phyloP scores from a whole-genome alignment of 2,329 filamentous ascomycete species.

The Colletotrichum falcatum region DNA sequence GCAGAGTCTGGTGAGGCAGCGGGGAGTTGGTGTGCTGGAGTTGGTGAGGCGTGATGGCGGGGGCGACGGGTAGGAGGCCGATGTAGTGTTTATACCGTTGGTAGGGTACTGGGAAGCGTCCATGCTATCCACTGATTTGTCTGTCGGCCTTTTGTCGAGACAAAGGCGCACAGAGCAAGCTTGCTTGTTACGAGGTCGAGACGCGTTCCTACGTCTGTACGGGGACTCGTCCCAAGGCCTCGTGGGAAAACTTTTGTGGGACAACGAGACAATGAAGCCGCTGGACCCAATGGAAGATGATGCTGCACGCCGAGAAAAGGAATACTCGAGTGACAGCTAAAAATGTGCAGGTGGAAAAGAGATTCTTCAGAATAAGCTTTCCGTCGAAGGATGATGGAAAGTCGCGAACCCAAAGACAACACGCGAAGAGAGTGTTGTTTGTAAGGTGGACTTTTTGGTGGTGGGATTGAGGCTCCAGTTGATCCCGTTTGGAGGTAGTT shows the following conservation, averaged over 20 bases:
- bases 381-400: conserved; percentile 38
- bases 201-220: conserved; percentile 40
- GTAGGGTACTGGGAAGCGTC: conserved; percentile 66
- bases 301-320: conserved; percentile 19
- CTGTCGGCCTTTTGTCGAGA: conserved; percentile 40
- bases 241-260: conserved; percentile 38
- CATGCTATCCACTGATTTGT: conserved; percentile 55
- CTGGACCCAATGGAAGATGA: conserved; percentile 26
- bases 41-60: conserved; percentile 65
- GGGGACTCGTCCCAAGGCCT: conserved; percentile 37
- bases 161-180: conserved; percentile 39
- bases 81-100: conserved; percentile 68
- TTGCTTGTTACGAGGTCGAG: conserved; percentile 34
- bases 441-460: conserved; percentile 41
- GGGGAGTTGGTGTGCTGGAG: conserved; percentile 59
- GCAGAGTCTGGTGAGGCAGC: conserved; percentile 66
- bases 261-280: conserved; percentile 37
- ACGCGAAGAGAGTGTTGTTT: conserved; percentile 39
- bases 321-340: conserved; percentile 17
- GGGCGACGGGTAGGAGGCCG: conserved; percentile 63
- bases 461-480: conserved; percentile 44
- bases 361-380: conserved; percentile 22
- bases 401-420: conserved; percentile 41
- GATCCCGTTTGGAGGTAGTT: conserved; percentile 43
- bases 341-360: conserved; percentile 15